Base-by-base conservation (phyloP, 2,329 filamentous ascomycete genomes). In the Hypoxylon sp. region DNA sequence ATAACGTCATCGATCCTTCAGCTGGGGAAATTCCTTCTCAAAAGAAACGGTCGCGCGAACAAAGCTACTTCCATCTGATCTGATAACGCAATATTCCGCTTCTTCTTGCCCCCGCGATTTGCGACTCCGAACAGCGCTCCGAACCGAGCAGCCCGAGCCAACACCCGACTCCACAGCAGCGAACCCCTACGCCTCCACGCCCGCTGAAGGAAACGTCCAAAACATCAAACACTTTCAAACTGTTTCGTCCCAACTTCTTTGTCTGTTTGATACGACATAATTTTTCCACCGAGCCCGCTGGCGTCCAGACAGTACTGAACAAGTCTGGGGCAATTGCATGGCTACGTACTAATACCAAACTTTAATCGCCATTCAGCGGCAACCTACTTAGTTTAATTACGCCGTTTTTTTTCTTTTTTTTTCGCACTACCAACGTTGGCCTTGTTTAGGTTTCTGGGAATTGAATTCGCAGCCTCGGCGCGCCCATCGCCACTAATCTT, bases 1-100 rank as follows among this genome's bases (percentile, higher is more conserved):
- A 71, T 68, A 71, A 56, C 64, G 65, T 64, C 61, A 65, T 68
- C 31, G 37, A 22, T 56, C 46, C 56, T 48, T 61, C 22, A 60
- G 30, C 40, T 44, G 40, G n/a, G n/a, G 22, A 49, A 60, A 48
- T 60, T 56, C 50, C 50, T 25, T 66, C 55, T 44, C 37, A 13
- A 3, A 33, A 40, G 5, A n/a, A 51, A 13, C 4, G 27, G 49
- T 40, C 6, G 46, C 44, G 56, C 44, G 31, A 55, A 67, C 51
- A 61, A 69, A 63, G 48, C 40, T 58, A 25, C 40, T 44, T 66
- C 50, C 57, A 68, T 62, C 66, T 66, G 63, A 66, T 67, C 25
- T 27, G 25, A 22, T 40, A 42, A 22, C 20, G 27, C n/a, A 62
- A 27, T 27, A 27, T 27, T 27, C 25, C 25, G 25, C 25, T 3